Evolutionary conservation across 352 stramenopile species (phyloP).

Genomic region (Phytopythium delawarense): DNA sequence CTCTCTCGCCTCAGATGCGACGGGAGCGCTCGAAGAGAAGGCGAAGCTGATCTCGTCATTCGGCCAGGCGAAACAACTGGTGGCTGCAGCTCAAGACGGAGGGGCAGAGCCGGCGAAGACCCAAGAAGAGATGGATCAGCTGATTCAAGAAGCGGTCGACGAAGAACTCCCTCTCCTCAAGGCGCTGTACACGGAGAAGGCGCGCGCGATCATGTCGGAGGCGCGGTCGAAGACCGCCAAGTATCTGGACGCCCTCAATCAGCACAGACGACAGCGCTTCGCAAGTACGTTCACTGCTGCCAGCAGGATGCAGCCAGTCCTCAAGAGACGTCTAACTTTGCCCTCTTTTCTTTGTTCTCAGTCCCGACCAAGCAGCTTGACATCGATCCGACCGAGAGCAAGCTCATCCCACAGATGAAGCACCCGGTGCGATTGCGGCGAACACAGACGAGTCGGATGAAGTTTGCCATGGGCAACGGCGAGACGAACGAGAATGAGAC

Average conservation of each 20-base stretch:
- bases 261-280: slow-evolving; percentile 6
- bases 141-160: slow-evolving; percentile 36
- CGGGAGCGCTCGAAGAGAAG: slow-evolving; percentile 36
- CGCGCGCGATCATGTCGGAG: slow-evolving; percentile 38
- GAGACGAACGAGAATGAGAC: slow-evolving; percentile 21
- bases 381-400: slow-evolving; percentile 22
- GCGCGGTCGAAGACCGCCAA: slow-evolving; percentile 20
- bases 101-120: slow-evolving; percentile 10
- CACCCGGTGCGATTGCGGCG: slow-evolving; percentile 22
- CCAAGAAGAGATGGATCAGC: slow-evolving; percentile 48
- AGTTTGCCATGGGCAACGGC: slow-evolving; percentile 24
- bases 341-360: neutral
- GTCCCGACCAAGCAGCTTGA: slow-evolving; percentile 15
- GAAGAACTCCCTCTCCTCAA: slow-evolving; percentile 40
- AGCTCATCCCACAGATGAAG: slow-evolving; percentile 39
- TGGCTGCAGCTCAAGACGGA: slow-evolving; percentile 10
- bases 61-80: slow-evolving; percentile 32
- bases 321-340: too few species aligned
- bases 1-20: slow-evolving; percentile 27
- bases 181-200: slow-evolving; percentile 49
- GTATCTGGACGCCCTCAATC: slow-evolving; percentile 23
- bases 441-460: slow-evolving; percentile 20
- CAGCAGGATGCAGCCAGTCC: neutral
- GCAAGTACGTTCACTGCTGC: slow-evolving; percentile 6
- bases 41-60: slow-evolving; percentile 45